Evolutionary conservation across 257 asterid species (phyloP).

Genomic region (Ajuga chamaepitys): DNA sequence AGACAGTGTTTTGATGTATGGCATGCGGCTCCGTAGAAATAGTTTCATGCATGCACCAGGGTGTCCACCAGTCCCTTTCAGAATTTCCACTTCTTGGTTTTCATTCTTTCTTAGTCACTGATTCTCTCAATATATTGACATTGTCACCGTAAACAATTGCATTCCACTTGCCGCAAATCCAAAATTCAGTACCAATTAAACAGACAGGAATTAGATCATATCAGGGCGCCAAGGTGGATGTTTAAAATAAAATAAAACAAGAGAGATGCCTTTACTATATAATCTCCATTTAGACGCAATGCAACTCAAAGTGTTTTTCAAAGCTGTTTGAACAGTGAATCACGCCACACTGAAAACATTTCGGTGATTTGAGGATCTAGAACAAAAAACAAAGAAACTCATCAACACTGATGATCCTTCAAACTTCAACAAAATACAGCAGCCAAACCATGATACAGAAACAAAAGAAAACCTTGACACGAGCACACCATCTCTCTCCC

Average conservation of each 20-base stretch:
- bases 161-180: no score
- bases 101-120: no score
- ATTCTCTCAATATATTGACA: no score
- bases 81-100: no score
- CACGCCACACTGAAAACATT: constrained; percentile 19
- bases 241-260: background rate
- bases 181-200: background rate
- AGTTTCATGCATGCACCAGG: no score
- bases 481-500: constrained; percentile 26
- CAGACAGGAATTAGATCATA: background rate
- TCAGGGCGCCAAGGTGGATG: background rate
- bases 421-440: constrained; percentile 29
- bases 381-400: constrained; percentile 24
- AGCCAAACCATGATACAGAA: constrained; percentile 13
- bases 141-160: no score
- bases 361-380: constrained; percentile 14
- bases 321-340: constrained; percentile 11
- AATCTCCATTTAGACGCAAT: constrained; percentile 13
- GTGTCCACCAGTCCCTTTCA: no score
- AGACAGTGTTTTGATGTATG: no score
- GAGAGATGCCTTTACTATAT: background rate
- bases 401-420: constrained; percentile 27
- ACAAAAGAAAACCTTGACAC: constrained; percentile 18
- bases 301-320: constrained; percentile 14
- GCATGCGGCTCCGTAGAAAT: no score